Percentiles rank a stretch among this genome's conserved stretches.
phyloP scores from a whole-genome alignment of 768 basidiomycete genomes.

The Tylopilus subfusipes region DNA sequence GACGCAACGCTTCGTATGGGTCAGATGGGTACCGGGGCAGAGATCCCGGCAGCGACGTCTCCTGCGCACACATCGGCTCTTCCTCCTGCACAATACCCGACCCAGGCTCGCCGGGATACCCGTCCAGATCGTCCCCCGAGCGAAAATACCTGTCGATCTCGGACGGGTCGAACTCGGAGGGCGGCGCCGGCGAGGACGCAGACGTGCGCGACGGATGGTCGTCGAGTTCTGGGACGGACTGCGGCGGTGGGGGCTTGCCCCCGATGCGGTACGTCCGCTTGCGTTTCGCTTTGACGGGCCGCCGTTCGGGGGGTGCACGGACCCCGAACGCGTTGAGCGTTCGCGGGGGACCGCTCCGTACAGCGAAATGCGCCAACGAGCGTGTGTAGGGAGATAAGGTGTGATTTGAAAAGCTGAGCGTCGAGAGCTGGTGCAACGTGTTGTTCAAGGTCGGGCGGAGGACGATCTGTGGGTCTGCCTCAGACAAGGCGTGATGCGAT shows the following conservation, averaged over 20 bases:
- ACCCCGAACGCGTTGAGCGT: slow-evolving; percentile 34
- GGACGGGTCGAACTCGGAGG: slow-evolving; percentile 61
- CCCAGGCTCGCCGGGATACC: background rate
- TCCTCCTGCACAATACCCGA: background rate
- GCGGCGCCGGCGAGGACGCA: slow-evolving; percentile 35
- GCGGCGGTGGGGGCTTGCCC: slow-evolving; percentile 14
- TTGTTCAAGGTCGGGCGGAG: slow-evolving; percentile 67
- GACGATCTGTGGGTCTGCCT: slow-evolving; percentile 53
- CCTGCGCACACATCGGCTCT: background rate
- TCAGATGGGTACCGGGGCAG: slow-evolving; percentile 3
- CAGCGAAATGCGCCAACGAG: slow-evolving; percentile 86
- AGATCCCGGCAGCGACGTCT: background rate
- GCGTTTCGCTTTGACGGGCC: slow-evolving; percentile 66
- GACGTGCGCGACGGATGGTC: slow-evolving; percentile 13
- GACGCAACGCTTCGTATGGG: slow-evolving; percentile 9
- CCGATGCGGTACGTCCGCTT: slow-evolving; percentile 71
- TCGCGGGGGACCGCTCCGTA: slow-evolving; percentile 79
- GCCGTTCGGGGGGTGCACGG: slow-evolving; percentile 40
- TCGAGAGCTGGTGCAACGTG: slow-evolving; percentile 80
- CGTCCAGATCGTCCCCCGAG: slow-evolving; percentile 24
- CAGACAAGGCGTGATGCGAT: slow-evolving; percentile 30
- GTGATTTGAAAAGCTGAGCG: slow-evolving; percentile 85
- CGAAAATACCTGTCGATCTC: slow-evolving; percentile 79
- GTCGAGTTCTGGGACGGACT: background rate
- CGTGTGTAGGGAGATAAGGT: slow-evolving; percentile 94